Percentiles rank a stretch among this genome's conserved stretches.
phyloP scores from a whole-genome alignment of 1,284 basidiomycete genomes.

The Irpex sp. region DNA sequence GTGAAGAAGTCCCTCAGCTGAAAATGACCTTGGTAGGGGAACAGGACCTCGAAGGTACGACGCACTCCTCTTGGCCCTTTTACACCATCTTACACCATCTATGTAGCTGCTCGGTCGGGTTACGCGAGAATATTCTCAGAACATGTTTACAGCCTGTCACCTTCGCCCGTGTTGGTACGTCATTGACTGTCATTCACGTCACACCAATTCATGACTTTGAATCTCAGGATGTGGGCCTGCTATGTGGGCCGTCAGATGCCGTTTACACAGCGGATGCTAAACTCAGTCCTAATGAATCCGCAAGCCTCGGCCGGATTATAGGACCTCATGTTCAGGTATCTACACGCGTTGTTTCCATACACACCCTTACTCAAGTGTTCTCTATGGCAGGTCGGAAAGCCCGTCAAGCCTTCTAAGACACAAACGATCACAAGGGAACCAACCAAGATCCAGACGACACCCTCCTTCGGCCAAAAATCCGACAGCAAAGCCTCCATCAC shows the following conservation, averaged over 20 bases:
- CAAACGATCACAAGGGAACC: neutral
- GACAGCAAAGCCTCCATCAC: neutral
- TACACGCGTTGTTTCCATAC: conserved; percentile 6
- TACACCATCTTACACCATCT: neutral
- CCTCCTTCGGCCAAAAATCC: neutral
- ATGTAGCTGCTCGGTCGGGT: conserved; percentile 44
- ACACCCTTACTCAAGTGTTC: neutral
- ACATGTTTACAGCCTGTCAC: conserved; percentile 66
- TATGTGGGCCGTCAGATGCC: conserved; percentile 46
- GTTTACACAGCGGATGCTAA: conserved; percentile 49
- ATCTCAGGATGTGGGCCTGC: conserved; percentile 53
- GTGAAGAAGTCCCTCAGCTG: conserved; percentile 37
- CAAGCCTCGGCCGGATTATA: conserved; percentile 46
- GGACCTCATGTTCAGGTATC: conserved; percentile 49
- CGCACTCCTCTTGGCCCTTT: too few species aligned
- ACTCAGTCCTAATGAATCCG: conserved; percentile 39
- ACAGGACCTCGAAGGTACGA: conserved; percentile 55
- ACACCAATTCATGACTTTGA: neutral
- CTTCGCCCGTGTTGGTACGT: conserved; percentile 53
- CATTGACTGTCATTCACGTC: conserved; percentile 8
- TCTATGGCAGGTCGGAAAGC: conserved; percentile 1
- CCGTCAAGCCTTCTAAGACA: neutral
- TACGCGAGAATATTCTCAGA: conserved; percentile 48
- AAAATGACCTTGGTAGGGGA: conserved; percentile 56
- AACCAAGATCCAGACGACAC: neutral